Evolutionary conservation across 2,329 filamentous ascomycete species (phyloP), one percentile per base, ranked within the genome.

Genomic region (Colletotrichum shisoi): DNA sequence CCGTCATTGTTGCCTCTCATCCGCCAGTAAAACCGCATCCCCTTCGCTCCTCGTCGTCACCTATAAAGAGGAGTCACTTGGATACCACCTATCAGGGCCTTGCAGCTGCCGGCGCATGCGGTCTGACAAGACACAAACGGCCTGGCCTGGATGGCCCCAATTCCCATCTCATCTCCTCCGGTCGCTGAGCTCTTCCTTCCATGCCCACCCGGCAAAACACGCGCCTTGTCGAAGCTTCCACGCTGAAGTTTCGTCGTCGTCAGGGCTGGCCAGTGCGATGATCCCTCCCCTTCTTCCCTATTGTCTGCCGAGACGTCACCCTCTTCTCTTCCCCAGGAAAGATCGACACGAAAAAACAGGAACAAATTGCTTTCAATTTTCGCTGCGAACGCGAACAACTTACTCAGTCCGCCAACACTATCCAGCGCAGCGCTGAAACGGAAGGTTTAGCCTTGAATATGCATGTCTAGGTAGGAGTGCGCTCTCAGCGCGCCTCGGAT

Each of bases 161-260:
- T 9, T 40, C 11, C 45, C 9, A 46, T 12, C 46, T 9, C 8
- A 24, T 61, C 46, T 31, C 31, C 15, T 39, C 34, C 46, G 19
- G 27, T 11, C 51, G 40, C 46, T 45, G 42, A 31, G 34, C 21
- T 11, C 11, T 53, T 44, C n/a, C 19, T 42, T 31, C 21, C 57
- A 24, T 53, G 31, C 39, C 24, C 46, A 46, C 46, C 46, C 46
- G 17, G 40, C 13, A 60, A n/a, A 17, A 11, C 40, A 40, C 24
- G 24, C 27, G 45, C 54, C 34, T 19, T 31, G 46, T 21, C 42
- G 13, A 48, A 31, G 56, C 54, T 39, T 9, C 48, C 21, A 60
- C 53, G 62, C 31, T 40, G n/a, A 42, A 44, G 27, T 48, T 60
- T 53, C 56, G 62, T 64, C 62, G 60, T 53, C 24, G 48, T 60